These are phyloP conservation scores for Pulveroboletus sp. DNA, from an alignment of 768 basidiomycete species.

Conservation along the genomic window DNA sequence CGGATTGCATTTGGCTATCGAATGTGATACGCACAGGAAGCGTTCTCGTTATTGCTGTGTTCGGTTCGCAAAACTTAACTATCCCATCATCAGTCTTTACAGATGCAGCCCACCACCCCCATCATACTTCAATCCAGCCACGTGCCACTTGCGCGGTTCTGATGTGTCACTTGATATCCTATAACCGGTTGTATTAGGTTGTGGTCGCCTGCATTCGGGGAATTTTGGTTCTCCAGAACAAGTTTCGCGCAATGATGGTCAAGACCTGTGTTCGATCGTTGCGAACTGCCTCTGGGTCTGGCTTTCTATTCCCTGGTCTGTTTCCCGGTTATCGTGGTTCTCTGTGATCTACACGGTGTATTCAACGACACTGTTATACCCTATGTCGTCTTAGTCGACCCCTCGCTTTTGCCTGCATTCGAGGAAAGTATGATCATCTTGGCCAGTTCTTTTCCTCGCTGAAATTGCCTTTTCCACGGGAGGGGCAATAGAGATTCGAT, in stretches of 20 bases:
- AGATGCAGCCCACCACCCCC: constrained; percentile 23
- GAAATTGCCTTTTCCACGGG: constrained; percentile 45
- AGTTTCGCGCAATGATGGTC: constrained; percentile 13
- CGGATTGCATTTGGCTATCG: constrained; percentile 21
- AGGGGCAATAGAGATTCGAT: constrained; percentile 55
- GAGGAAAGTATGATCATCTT: constrained; percentile 11
- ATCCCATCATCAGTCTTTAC: constrained; percentile 18
- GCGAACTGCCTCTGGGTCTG: constrained; percentile 8
- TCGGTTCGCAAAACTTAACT: constrained; percentile 12
- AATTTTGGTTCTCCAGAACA: neutral
- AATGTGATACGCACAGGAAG: constrained; percentile 38
- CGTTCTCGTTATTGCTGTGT: constrained; percentile 9
- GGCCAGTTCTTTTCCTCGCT: constrained; percentile 20
- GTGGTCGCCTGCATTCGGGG: neutral
- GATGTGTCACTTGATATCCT: constrained; percentile 14
- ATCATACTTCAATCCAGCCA: constrained; percentile 17
- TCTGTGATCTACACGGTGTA: constrained; percentile 2
- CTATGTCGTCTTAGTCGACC: constrained; percentile 2
- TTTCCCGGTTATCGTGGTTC: constrained; percentile 13
- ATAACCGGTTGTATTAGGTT: constrained; percentile 19
- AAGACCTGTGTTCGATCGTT: constrained; percentile 32
- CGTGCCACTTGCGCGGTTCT: constrained; percentile 39
- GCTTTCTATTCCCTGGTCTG: constrained; percentile 26
- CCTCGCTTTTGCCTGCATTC: constrained; percentile 16
- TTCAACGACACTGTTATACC: constrained; percentile 12